phyloP scores from a whole-genome alignment of 148 eudicot genomes.

The Agrostemma githago region DNA sequence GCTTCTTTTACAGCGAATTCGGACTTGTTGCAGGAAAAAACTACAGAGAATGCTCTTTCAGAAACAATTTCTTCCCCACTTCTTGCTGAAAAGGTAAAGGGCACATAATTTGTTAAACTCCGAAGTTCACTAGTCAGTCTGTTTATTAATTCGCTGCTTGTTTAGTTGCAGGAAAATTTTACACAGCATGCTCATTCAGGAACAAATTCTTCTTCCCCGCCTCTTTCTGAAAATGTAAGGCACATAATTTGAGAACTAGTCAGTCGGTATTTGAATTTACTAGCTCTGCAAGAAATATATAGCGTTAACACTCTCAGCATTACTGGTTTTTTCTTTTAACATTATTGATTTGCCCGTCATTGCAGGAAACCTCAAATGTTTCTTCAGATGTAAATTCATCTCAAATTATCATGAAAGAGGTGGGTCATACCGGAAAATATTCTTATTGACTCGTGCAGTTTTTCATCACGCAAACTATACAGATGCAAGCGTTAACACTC shows the following conservation, averaged over 20 bases:
- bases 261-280: background rate
- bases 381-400: conserved; percentile 17
- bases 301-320: background rate
- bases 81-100: conserved; percentile 17
- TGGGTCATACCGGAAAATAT: background rate
- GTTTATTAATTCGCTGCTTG: background rate
- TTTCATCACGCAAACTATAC: background rate
- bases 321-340: background rate
- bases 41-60: background rate
- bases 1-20: background rate
- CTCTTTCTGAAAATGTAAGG: conserved; percentile 14
- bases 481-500: background rate
- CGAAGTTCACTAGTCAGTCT: background rate
- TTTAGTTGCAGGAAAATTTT: conserved; percentile 17
- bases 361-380: conserved; percentile 27
- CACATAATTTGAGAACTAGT: background rate
- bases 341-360: background rate
- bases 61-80: conserved; percentile 14
- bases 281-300: background rate
- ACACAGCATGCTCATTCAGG: background rate
- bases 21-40: conserved; percentile 16
- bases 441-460: background rate
- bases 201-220: conserved; percentile 19
- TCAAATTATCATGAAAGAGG: conserved; percentile 19
- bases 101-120: background rate